These are phyloP conservation scores for Sclerotinia minor DNA, from an alignment of 2,329 filamentous ascomycete genomes.

Conservation along the genomic window DNA sequence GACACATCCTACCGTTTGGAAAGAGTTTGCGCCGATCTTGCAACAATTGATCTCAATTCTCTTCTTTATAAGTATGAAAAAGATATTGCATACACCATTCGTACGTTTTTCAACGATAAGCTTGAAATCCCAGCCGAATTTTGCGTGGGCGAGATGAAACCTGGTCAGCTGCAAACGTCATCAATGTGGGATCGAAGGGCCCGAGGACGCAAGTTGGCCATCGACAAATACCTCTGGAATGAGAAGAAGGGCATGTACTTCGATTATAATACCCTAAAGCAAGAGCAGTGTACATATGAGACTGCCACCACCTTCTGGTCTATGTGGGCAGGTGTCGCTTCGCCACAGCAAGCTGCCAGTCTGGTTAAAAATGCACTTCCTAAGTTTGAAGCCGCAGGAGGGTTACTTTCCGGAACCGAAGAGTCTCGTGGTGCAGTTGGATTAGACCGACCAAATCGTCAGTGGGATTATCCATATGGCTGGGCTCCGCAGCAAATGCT, in stretches of 20 bases:
- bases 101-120: slow-evolving; percentile 78
- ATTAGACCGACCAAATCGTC: slow-evolving; percentile 83
- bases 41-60: slow-evolving; percentile 92
- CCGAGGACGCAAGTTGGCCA: slow-evolving; percentile 76
- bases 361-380: slow-evolving; percentile 82
- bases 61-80: slow-evolving; percentile 95
- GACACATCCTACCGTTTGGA: slow-evolving; percentile 95
- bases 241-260: slow-evolving; percentile 94
- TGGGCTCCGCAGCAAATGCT: slow-evolving; percentile 99
- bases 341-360: slow-evolving; percentile 79
- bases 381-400: slow-evolving; percentile 83
- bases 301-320: slow-evolving; percentile 95
- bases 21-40: slow-evolving; percentile 80
- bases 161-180: slow-evolving; percentile 76
- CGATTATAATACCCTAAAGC: slow-evolving; percentile 86
- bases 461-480: slow-evolving; percentile 98
- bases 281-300: slow-evolving; percentile 82
- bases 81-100: slow-evolving; percentile 86
- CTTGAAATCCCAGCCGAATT: slow-evolving; percentile 82
- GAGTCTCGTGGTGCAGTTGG: slow-evolving; percentile 80
- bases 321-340: slow-evolving; percentile 89
- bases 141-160: slow-evolving; percentile 64
- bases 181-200: slow-evolving; percentile 88
- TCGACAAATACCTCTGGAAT: slow-evolving; percentile 94
- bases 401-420: slow-evolving; percentile 85